phyloP scores from a whole-genome alignment of 208 protist genomes.

The Dictyostelium gargantuum region DNA sequence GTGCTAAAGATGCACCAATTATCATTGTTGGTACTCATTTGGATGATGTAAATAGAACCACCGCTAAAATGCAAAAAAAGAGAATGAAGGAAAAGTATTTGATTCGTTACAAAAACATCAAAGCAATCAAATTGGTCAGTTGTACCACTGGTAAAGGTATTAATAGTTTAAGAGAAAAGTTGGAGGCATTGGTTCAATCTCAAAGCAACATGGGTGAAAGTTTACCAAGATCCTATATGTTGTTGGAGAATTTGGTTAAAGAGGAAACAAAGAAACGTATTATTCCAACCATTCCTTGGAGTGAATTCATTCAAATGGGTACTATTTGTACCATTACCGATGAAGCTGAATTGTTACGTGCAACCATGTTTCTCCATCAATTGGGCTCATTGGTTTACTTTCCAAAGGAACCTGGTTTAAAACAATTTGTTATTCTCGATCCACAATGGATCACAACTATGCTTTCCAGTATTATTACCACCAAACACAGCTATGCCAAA shows the following conservation, averaged over 20 bases:
- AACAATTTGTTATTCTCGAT: constrained; percentile 58
- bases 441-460: constrained; percentile 67
- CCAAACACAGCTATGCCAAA: constrained; percentile 47
- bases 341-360: constrained; percentile 46
- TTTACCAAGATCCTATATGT: constrained; percentile 43
- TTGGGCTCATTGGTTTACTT: constrained; percentile 43
- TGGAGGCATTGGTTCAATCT: not conserved
- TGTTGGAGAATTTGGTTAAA: constrained; percentile 53
- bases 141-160: constrained; percentile 54
- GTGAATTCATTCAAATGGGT: constrained; percentile 53
- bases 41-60: constrained; percentile 46
- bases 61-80: not conserved
- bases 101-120: constrained; percentile 22
- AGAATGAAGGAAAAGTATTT: constrained; percentile 40
- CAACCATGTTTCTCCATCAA: constrained; percentile 40
- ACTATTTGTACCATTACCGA: constrained; percentile 55
- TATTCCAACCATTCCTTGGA: constrained; percentile 48
- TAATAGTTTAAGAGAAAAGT: not conserved
- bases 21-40: constrained; percentile 79
- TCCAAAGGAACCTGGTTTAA: constrained; percentile 42
- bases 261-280: constrained; percentile 63
- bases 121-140: constrained; percentile 12
- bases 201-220: constrained; percentile 52
- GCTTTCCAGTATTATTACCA: constrained; percentile 72
- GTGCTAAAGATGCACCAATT: constrained; percentile 61